Base-by-base conservation (phyloP, 768 basidiomycete genomes). In the Omphalotus guepiniiformis region DNA sequence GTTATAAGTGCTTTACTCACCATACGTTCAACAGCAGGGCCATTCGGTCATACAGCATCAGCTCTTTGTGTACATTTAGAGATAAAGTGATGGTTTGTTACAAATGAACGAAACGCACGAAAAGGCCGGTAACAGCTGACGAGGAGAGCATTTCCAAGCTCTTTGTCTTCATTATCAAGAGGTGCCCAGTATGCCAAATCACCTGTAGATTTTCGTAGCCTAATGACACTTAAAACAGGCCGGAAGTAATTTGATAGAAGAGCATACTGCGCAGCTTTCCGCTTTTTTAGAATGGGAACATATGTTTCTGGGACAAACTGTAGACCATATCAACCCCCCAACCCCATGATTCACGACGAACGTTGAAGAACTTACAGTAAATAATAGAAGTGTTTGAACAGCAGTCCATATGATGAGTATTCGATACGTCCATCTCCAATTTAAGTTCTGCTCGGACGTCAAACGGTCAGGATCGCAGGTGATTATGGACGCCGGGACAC, bases 401-500 rank as follows among this genome's bases (percentile, higher is more conserved):
- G 76, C 79, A 1, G 76, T 70, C 91, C 89, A 93, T 16, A 85
- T 85, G 2, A 84, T 51, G 45, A 84, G 58, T 11, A 86, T 63
- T 47, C 82, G 79, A 64, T 83, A 93, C 0, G 87, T 88, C 89
- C 88, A 92, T 49, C 85, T 65, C 86, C 85, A 87, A 37, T 73
- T 54, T 1, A 74, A 52, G 53, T 82, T 68, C 77, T 86, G 38
- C n/a, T 32, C 21, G 40, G 52, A 41, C 51, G 37, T 36, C 41
- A 15, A 23, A 8, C 26, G 6, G 35, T 11, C 6, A 41, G 25
- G 30, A n/a, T 38, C 42, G 34, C n/a, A 39, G 22, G 11, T 21
- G 12, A 25, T 1, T 18, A n/a, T 22, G 22, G 15, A 23, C 12
- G 19, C 12, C n/a, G n/a, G n/a, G n/a, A n/a, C n/a, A n/a, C n/a